phyloP scores from a whole-genome alignment of 805 yeast genomes.

The Candida adriatica region DNA sequence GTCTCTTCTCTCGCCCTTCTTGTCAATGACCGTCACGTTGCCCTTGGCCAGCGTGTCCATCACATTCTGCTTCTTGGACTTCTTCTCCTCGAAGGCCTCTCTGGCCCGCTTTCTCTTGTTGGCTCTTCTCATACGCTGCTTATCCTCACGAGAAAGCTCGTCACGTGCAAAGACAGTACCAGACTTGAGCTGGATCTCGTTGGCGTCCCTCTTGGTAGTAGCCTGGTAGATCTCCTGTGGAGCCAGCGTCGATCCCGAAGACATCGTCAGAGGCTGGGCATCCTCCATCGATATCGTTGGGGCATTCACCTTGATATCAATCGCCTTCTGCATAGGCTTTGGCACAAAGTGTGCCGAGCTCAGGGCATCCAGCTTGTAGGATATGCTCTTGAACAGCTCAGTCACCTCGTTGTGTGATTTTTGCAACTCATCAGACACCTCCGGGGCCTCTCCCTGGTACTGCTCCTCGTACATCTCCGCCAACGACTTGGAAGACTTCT shows the following conservation, averaged over 20 bases:
- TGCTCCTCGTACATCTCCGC: constrained; percentile 93
- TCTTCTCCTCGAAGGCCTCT: constrained; percentile 30
- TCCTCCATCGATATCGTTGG: constrained; percentile 91
- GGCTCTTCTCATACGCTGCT: constrained; percentile 80
- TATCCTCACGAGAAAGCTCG: constrained; percentile 79
- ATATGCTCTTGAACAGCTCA: constrained; percentile 52
- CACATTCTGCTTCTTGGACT: constrained; percentile 45
- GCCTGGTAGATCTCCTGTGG: constrained; percentile 86
- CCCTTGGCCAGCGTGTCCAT: constrained; percentile 65
- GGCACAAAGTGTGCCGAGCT: constrained; percentile 96
- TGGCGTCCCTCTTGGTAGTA: constrained; percentile 37
- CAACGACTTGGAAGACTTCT: constrained; percentile 78
- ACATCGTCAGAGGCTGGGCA: constrained; percentile 84
- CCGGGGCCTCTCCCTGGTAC: constrained; percentile 46
- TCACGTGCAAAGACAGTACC: constrained; percentile 77
- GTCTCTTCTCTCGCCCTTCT: constrained; percentile 69
- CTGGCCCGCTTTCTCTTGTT: constrained; percentile 74
- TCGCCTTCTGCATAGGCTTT: constrained; percentile 71
- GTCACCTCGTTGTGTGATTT: constrained; percentile 74
- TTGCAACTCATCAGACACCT: constrained; percentile 53
- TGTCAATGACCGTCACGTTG: constrained; percentile 72
- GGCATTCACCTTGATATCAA: constrained; percentile 77
- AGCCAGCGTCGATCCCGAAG: constrained; percentile 70
- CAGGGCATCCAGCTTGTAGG: constrained; percentile 75
- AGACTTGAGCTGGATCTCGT: constrained; percentile 64